Evolutionary conservation across 2,329 filamentous ascomycete genomes (phyloP).

Genomic region (Aureobasidium sp.): DNA sequence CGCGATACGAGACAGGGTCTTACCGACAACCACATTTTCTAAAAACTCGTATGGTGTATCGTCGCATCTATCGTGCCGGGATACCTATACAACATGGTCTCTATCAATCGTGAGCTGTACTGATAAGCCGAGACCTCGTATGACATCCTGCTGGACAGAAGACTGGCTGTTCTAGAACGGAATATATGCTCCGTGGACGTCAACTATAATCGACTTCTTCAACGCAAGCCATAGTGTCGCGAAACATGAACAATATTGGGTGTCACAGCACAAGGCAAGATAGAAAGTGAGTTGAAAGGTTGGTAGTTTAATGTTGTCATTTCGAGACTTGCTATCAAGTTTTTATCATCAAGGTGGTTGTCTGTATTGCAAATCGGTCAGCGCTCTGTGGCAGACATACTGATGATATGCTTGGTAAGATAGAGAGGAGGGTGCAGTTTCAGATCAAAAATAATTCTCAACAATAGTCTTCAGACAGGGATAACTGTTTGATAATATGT

Average conservation of each 20-base stretch:
- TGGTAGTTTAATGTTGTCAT: not conserved
- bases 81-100: too few relatives aligned
- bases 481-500: constrained; percentile 78
- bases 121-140: too few relatives aligned
- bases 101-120: too few relatives aligned
- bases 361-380: not conserved
- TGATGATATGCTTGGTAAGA: not conserved
- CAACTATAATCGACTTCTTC: too few relatives aligned
- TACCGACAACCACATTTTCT: too few relatives aligned
- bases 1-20: too few relatives aligned
- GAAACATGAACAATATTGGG: not conserved
- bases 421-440: constrained; percentile 24
- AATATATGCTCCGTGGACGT: too few relatives aligned
- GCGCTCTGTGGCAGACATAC: not conserved
- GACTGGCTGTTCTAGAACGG: too few relatives aligned
- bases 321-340: not conserved
- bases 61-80: too few relatives aligned
- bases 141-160: too few relatives aligned
- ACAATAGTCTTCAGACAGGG: constrained; percentile 96
- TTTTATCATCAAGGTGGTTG: not conserved
- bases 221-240: too few relatives aligned
- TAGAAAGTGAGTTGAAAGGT: not conserved
- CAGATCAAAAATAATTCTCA: constrained; percentile 84
- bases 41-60: too few relatives aligned
- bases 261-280: not conserved